Percentiles rank a stretch among this genome's conserved stretches.
These are phyloP conservation scores for Geotrichum fermentans DNA, from an alignment of 1,139 yeast genomes.

Conservation along the genomic window DNA sequence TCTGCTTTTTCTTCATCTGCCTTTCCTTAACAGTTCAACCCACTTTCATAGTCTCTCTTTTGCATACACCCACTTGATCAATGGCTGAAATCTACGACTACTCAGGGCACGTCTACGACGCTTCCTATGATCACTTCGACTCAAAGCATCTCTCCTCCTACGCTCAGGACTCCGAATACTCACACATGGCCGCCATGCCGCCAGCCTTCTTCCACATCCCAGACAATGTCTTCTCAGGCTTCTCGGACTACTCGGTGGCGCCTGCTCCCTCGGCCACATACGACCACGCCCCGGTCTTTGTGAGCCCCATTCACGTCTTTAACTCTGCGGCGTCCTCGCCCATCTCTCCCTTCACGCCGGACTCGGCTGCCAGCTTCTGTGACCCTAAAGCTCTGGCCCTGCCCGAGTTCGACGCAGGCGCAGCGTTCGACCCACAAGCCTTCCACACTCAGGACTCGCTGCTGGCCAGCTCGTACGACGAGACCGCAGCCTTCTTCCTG, in stretches of 20 bases:
- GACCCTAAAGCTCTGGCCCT: constrained; percentile 28
- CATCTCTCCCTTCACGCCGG: constrained; percentile 6
- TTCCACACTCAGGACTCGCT: background rate
- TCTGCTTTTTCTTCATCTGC: background rate
- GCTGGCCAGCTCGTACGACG: background rate
- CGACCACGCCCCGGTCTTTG: constrained; percentile 9
- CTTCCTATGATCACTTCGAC: background rate
- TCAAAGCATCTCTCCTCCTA: background rate
- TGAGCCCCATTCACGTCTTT: background rate
- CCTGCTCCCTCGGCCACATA: background rate
- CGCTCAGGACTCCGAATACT: background rate
- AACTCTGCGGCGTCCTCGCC: constrained; percentile 12
- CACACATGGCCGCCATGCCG: background rate
- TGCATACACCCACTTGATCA: background rate
- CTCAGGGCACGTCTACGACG: constrained; percentile 5
- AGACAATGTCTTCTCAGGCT: background rate
- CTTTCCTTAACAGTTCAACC: no score
- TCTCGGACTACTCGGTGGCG: constrained; percentile 7
- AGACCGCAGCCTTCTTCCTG: constrained; percentile 8
- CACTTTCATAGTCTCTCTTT: constrained; percentile 6
- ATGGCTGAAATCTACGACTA: constrained; percentile 13
- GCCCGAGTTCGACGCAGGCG: constrained; percentile 10
- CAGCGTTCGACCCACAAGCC: background rate
- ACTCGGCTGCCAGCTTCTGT: constrained; percentile 21
- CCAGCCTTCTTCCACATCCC: background rate